A percentile compares a stretch with the other conserved stretches of the same genome.
These are phyloP conservation scores for Senecio squalidus DNA, from an alignment of 140 eudicot species.

Conservation along the genomic window DNA sequence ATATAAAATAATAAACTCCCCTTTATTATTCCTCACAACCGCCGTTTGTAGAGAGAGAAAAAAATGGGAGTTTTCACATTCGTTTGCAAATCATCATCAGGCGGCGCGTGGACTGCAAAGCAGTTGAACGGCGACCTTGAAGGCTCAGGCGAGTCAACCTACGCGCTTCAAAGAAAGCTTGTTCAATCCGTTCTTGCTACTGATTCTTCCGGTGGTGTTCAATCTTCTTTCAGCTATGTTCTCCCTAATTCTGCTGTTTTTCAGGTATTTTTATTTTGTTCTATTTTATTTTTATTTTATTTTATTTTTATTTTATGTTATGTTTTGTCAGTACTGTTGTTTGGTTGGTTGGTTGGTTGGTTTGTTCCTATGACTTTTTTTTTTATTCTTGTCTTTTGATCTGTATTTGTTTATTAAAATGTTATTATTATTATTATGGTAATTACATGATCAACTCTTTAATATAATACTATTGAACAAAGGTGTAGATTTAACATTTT, in stretches of 20 bases:
- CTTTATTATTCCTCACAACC: neutral
- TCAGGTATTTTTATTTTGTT: slow-evolving; percentile 35
- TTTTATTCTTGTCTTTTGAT: neutral
- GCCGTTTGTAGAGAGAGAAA: neutral
- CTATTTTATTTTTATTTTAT: neutral
- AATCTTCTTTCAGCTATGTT: slow-evolving; percentile 69
- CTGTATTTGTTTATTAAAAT: neutral
- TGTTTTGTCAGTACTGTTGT: neutral
- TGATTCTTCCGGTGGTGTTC: slow-evolving; percentile 73
- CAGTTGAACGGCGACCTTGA: slow-evolving; percentile 75
- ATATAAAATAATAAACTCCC: no score
- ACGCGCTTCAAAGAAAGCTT: slow-evolving; percentile 63
- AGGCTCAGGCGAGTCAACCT: slow-evolving; percentile 48
- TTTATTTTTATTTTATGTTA: neutral
- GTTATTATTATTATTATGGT: no score
- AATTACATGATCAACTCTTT: no score
- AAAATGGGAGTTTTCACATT: slow-evolving; percentile 77
- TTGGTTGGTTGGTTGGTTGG: no score
- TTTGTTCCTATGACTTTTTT: no score
- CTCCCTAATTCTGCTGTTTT: slow-evolving; percentile 73
- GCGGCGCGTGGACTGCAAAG: slow-evolving; percentile 59
- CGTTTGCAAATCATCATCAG: slow-evolving; percentile 45
- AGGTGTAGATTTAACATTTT: no score
- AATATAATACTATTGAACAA: no score
- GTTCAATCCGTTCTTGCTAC: slow-evolving; percentile 53